Conservation (phyloP, 2,329 filamentous ascomycete genomes). For the Albifimbria verrucaria region DNA sequence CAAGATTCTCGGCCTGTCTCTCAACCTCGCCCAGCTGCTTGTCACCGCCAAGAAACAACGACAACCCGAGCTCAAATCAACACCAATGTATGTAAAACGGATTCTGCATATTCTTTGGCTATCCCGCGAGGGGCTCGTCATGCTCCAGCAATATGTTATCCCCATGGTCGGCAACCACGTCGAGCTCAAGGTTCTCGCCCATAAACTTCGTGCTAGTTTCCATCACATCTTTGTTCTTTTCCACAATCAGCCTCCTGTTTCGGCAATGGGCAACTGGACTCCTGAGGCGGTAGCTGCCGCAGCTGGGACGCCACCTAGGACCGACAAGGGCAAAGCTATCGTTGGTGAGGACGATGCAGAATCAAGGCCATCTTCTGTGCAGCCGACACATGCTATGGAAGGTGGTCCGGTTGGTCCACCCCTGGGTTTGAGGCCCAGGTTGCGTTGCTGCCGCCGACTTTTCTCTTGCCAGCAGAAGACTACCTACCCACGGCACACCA, state of each 20-base stretch:
- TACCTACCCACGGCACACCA: slow-evolving; percentile 79
- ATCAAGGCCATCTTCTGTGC: slow-evolving; percentile 41
- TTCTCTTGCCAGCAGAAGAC: slow-evolving; percentile 74
- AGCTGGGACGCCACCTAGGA: slow-evolving; percentile 27
- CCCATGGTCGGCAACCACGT: slow-evolving; percentile 76
- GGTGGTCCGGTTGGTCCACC: slow-evolving; percentile 57
- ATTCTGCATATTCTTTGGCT: slow-evolving; percentile 94
- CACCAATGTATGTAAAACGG: slow-evolving; percentile 76
- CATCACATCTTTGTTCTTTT: slow-evolving; percentile 97
- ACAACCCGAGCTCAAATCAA: slow-evolving; percentile 72
- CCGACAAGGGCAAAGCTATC: slow-evolving; percentile 48
- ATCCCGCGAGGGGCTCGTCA: slow-evolving; percentile 81
- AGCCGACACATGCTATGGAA: slow-evolving; percentile 48
- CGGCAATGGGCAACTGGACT: slow-evolving; percentile 52
- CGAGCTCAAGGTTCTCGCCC: slow-evolving; percentile 84
- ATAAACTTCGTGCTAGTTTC: slow-evolving; percentile 90
- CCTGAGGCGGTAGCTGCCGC: slow-evolving; percentile 39
- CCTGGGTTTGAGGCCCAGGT: slow-evolving; percentile 48
- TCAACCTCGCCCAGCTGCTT: slow-evolving; percentile 81
- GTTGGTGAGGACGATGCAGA: slow-evolving; percentile 39
- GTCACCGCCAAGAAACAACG: slow-evolving; percentile 80
- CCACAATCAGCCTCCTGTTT: slow-evolving; percentile 82
- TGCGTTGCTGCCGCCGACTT: slow-evolving; percentile 55
- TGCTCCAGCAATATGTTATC: slow-evolving; percentile 83
- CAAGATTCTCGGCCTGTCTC: slow-evolving; percentile 86